phyloP scores from a whole-genome alignment of 305 asterid genomes.

The Fraxinus sp. region DNA sequence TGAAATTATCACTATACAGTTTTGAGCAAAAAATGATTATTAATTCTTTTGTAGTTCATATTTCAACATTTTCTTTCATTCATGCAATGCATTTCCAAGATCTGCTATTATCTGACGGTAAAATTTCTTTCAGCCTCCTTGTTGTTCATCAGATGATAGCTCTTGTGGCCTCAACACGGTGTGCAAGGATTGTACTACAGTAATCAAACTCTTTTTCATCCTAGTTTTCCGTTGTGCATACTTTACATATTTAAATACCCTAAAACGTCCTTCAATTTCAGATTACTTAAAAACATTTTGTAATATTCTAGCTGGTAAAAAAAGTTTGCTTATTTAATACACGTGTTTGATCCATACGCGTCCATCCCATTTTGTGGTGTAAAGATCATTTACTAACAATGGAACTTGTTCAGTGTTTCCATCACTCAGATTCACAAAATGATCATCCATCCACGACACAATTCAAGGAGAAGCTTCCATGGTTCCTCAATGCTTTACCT shows the following conservation, averaged over 20 bases:
- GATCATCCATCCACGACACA: constrained; percentile 80
- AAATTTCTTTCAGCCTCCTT: constrained; percentile 74
- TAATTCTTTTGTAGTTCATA: neutral
- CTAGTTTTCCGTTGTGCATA: neutral
- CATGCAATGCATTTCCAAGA: neutral
- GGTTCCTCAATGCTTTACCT: constrained; percentile 92
- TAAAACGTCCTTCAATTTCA: neutral
- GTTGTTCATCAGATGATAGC: constrained; percentile 63
- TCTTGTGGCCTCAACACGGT: constrained; percentile 59
- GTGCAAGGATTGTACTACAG: constrained; percentile 94
- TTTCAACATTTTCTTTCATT: neutral
- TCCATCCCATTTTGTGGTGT: neutral
- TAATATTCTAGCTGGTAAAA: neutral
- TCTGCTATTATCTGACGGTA: constrained; percentile 16
- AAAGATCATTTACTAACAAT: neutral
- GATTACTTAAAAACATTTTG: neutral
- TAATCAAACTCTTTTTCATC: constrained; percentile 28
- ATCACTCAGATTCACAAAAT: constrained; percentile 74
- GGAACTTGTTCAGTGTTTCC: constrained; percentile 69
- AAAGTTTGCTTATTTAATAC: neutral
- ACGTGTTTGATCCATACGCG: neutral
- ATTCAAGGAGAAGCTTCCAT: constrained; percentile 82
- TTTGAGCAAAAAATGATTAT: neutral
- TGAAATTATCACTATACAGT: neutral
- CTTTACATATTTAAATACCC: neutral